Percentiles rank a stretch among this genome's conserved stretches.
phyloP scores from a whole-genome alignment of 352 stramenopile species.

The Chrysophaeum taylorii region DNA sequence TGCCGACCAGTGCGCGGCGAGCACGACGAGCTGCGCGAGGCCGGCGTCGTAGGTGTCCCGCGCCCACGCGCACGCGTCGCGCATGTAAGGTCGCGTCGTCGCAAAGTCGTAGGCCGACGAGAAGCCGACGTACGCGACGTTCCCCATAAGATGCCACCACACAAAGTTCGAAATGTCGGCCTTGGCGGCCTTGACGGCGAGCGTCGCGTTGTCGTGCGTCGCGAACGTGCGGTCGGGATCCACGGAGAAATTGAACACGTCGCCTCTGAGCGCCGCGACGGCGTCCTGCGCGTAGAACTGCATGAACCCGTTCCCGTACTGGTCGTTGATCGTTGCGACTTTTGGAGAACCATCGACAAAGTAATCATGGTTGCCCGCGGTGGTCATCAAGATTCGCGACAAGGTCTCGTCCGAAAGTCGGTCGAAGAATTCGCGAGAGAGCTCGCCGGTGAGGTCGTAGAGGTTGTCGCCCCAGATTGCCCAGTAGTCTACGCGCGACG shows the following conservation, averaged over 20 bases:
- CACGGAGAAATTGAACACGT: conserved; percentile 14
- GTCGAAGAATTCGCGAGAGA: neutral
- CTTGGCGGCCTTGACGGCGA: no score
- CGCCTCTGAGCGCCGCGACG: neutral
- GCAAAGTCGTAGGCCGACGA: neutral
- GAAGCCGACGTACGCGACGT: conserved; percentile 13
- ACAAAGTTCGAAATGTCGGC: conserved; percentile 12
- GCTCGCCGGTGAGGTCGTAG: conserved; percentile 9
- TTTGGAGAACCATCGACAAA: neutral
- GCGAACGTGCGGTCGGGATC: neutral
- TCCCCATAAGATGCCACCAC: conserved; percentile 12
- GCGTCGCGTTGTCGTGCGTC: neutral
- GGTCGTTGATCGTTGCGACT: neutral
- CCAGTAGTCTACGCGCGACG: neutral
- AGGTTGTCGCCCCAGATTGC: conserved; percentile 15
- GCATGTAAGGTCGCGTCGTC: neutral
- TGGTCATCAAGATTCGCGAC: neutral
- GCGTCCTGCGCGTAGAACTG: conserved; percentile 19
- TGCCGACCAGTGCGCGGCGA: neutral
- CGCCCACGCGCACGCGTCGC: neutral
- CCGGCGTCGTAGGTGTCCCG: neutral
- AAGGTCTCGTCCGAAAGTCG: neutral
- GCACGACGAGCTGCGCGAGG: neutral
- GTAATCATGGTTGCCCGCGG: conserved; percentile 13
- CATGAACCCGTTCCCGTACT: conserved; percentile 18